These are phyloP conservation scores for Orobanche coerulescens DNA, from an alignment of 257 asterid genomes.

Conservation along the genomic window DNA sequence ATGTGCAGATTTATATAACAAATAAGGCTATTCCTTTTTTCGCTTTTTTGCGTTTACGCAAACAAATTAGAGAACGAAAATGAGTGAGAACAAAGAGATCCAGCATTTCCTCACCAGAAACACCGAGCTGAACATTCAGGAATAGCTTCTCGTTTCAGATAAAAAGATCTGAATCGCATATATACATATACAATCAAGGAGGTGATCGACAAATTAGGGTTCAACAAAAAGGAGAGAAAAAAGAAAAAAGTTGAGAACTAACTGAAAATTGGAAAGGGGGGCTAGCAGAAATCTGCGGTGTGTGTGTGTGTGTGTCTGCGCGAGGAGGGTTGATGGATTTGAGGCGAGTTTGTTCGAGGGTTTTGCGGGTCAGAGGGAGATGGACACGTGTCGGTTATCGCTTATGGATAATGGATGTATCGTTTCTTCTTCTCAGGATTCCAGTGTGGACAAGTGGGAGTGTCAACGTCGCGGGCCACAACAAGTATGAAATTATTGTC, in stretches of 20 bases:
- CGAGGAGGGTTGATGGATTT: constrained; percentile 17
- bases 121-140: constrained; percentile 32
- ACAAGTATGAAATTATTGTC: too few species aligned
- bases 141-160: background rate
- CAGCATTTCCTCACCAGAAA: constrained; percentile 53
- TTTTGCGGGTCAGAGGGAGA: constrained; percentile 34
- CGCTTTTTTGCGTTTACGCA: constrained; percentile 52
- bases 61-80: constrained; percentile 54
- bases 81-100: constrained; percentile 53
- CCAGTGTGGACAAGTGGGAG: constrained; percentile 19
- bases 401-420: constrained; percentile 31
- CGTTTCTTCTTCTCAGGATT: constrained; percentile 21
- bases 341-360: constrained; percentile 41
- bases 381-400: constrained; percentile 56
- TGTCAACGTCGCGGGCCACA: too few species aligned
- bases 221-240: background rate
- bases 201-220: background rate
- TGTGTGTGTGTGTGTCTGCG: constrained; percentile 6
- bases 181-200: background rate
- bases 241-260: constrained; percentile 3
- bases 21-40: background rate
- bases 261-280: constrained; percentile 14
- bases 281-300: constrained; percentile 26
- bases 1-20: background rate
- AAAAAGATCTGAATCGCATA: constrained; percentile 14